Evolutionary conservation across 345 rosid genomes (phyloP).

Genomic region (Psidium friedrichsthalianum): DNA sequence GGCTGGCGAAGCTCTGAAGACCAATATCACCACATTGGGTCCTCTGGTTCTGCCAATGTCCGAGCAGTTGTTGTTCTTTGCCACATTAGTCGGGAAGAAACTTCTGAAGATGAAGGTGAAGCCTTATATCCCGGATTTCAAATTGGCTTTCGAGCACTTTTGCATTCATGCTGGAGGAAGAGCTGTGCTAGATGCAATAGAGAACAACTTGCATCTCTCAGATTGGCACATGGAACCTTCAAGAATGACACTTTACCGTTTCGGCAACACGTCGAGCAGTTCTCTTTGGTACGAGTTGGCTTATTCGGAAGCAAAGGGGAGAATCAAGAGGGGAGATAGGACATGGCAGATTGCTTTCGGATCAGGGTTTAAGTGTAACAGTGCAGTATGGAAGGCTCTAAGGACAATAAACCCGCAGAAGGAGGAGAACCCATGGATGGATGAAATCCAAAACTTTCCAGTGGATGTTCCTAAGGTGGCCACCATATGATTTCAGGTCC

Average conservation of each 20-base stretch:
- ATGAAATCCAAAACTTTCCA: slow-evolving; percentile 4
- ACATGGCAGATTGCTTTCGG: slow-evolving; percentile 9
- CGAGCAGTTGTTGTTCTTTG: slow-evolving; percentile 6
- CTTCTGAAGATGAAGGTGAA: slow-evolving; percentile 7
- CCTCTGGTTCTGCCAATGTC: slow-evolving; percentile 8
- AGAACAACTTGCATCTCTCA: slow-evolving; percentile 4
- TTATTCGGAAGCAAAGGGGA: slow-evolving; percentile 1
- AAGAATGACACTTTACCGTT: slow-evolving; percentile 6
- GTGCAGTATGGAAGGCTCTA: slow-evolving; percentile 11
- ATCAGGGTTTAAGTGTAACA: slow-evolving; percentile 9
- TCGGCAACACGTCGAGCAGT: slow-evolving; percentile 8
- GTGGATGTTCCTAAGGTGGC: slow-evolving; percentile 7
- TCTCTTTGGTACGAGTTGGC: slow-evolving; percentile 11
- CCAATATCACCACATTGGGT: slow-evolving; percentile 6
- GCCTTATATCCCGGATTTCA: slow-evolving; percentile 7
- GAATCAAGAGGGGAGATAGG: slow-evolving; percentile 6
- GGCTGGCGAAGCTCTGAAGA: slow-evolving; percentile 5
- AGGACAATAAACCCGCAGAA: slow-evolving; percentile 6
- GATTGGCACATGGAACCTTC: slow-evolving; percentile 11
- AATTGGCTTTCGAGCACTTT: slow-evolving; percentile 9
- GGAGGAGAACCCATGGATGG: slow-evolving; percentile 10
- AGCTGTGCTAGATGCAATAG: slow-evolving; percentile 1
- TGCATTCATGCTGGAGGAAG: slow-evolving; percentile 13
- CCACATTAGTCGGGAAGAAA: slow-evolving; percentile 6
- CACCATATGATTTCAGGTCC: not conserved